Percentiles rank a stretch among this genome's conserved stretches.
Conservation (phyloP, 2,329 filamentous ascomycete genomes). For the Alternaria brassicae region DNA sequence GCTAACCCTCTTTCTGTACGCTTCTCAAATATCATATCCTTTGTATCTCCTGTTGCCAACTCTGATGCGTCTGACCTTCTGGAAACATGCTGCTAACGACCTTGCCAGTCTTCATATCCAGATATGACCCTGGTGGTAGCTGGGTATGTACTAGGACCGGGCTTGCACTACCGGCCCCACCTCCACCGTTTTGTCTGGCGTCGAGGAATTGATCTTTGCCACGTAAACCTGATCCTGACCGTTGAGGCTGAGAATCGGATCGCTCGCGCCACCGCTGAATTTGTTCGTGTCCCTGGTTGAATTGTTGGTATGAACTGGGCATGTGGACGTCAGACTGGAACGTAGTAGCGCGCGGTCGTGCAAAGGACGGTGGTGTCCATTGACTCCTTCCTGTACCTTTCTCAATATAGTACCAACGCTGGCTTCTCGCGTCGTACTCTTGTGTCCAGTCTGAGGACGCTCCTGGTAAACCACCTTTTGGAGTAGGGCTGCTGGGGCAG, state of each 20-base stretch:
- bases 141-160: conserved; percentile 2
- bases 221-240: not conserved
- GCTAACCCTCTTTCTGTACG: too few species aligned
- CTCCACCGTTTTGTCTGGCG: not conserved
- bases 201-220: conserved; percentile 9
- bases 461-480: conserved; percentile 20
- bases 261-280: not conserved
- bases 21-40: conserved; percentile 3
- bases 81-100: conserved; percentile 25
- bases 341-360: not conserved
- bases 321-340: conserved; percentile 8
- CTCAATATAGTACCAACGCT: conserved; percentile 71
- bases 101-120: conserved; percentile 24
- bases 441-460: conserved; percentile 62
- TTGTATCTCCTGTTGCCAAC: conserved; percentile 13
- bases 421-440: conserved; percentile 66
- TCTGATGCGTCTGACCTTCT: conserved; percentile 10
- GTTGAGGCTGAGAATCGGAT: conserved; percentile 13
- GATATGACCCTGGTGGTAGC: conserved; percentile 21
- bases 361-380: conserved; percentile 59
- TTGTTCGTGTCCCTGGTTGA: not conserved
- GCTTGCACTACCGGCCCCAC: conserved; percentile 7
- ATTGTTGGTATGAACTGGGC: conserved; percentile 4
- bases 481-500: conserved; percentile 9
- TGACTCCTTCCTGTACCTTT: conserved; percentile 65